A percentile compares a stretch with the other conserved stretches of the same genome.
Evolutionary conservation across 345 rosid genomes (phyloP).

Genomic region (Gossypium anomalum): DNA sequence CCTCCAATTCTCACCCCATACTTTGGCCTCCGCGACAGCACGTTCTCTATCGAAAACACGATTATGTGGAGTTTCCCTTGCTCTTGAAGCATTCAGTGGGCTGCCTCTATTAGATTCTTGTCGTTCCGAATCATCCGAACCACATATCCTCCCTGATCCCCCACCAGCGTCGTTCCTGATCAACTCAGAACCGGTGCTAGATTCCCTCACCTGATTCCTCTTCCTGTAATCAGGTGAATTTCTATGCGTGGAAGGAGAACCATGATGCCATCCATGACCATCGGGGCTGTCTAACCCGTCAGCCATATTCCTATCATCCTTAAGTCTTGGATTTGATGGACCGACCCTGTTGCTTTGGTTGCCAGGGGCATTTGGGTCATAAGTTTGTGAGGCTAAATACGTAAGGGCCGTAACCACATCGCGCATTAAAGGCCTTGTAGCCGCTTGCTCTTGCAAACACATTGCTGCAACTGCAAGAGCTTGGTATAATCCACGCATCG

Average conservation of each 20-base stretch:
- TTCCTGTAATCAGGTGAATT: slow-evolving; percentile 87
- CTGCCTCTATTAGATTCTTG: slow-evolving; percentile 74
- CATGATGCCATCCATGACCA: slow-evolving; percentile 42
- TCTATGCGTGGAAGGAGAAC: slow-evolving; percentile 71
- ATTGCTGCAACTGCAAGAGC: slow-evolving; percentile 98
- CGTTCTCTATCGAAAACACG: slow-evolving; percentile 89
- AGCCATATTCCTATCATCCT: slow-evolving; percentile 58
- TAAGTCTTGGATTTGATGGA: slow-evolving; percentile 58
- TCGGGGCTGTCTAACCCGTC: slow-evolving; percentile 82
- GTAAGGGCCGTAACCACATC: slow-evolving; percentile 96
- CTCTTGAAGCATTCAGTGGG: slow-evolving; percentile 56
- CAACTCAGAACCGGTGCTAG: slow-evolving; percentile 47
- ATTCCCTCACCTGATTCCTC: slow-evolving; percentile 56
- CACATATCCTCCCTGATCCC: slow-evolving; percentile 86
- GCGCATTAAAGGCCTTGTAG: slow-evolving; percentile 86
- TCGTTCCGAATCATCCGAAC: slow-evolving; percentile 52
- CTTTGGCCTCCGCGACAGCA: slow-evolving; percentile 95
- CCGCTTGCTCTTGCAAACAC: slow-evolving; percentile 97
- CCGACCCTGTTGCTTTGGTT: slow-evolving; percentile 61
- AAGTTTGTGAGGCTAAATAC: slow-evolving; percentile 88
- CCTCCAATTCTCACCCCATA: slow-evolving; percentile 99
- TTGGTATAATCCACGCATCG: slow-evolving; percentile 92
- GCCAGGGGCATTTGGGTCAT: slow-evolving; percentile 54
- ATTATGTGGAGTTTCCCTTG: slow-evolving; percentile 69
- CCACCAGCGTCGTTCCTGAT: slow-evolving; percentile 59